Evolutionary conservation across 768 basidiomycete species (phyloP).

Genomic region (Rhodosporidiobolus sp.): DNA sequence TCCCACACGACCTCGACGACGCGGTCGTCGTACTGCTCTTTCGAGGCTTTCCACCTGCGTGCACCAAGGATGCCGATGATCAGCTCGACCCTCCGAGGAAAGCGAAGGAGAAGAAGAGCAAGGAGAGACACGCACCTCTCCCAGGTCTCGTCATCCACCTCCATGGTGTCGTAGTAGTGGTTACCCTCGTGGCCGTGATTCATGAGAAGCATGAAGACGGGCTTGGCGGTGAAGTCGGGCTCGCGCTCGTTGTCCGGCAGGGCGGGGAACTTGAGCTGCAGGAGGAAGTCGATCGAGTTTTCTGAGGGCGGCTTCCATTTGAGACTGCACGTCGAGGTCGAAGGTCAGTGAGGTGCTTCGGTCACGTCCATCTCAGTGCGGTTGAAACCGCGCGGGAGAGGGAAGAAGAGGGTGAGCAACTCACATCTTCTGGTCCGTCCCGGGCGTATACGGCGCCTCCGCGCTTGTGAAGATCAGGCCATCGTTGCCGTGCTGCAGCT

Average conservation of each 20-base stretch:
- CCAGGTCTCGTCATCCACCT: constrained; percentile 87
- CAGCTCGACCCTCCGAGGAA: neutral
- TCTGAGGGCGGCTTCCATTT: constrained; percentile 99
- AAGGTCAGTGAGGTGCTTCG: neutral
- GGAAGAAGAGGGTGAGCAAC: constrained; percentile 43
- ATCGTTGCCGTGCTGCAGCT: constrained; percentile 84
- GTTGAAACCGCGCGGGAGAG: neutral
- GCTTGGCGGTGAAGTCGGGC: constrained; percentile 81
- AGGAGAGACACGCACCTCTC: constrained; percentile 62
- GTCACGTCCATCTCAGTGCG: too few species aligned
- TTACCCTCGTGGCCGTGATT: constrained; percentile 71
- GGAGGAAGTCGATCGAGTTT: constrained; percentile 96
- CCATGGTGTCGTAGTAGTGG: constrained; percentile 79
- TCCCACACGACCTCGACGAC: constrained; percentile 96
- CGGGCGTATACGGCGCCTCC: constrained; percentile 70
- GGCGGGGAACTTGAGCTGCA: constrained; percentile 88
- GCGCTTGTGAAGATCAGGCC: constrained; percentile 95
- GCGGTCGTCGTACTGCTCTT: constrained; percentile 88
- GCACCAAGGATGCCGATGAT: neutral
- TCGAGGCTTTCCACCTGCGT: constrained; percentile 71
- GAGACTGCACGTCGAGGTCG: constrained; percentile 56
- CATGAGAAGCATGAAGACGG: constrained; percentile 74
- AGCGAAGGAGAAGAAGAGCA: constrained; percentile 4
- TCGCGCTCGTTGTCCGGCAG: constrained; percentile 54
- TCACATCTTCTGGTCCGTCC: constrained; percentile 86